Base-by-base conservation (phyloP, 768 basidiomycete genomes). In the Coprinopsis marcescibilis region DNA sequence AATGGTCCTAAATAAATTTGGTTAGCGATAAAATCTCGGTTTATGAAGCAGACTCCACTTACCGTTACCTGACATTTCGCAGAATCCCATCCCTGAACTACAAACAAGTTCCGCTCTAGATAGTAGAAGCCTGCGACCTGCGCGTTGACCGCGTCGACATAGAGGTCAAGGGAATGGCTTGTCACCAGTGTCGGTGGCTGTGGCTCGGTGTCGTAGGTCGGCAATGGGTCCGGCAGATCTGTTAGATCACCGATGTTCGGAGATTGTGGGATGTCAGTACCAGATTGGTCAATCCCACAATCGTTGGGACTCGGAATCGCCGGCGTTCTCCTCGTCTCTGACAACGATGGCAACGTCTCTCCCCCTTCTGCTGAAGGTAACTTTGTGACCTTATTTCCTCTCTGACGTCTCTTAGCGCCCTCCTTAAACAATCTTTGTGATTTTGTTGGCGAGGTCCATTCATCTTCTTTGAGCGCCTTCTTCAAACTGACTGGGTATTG, bases 61-160 rank as follows among this genome's bases (percentile, higher is more conserved):
- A 50, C 49, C 19, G 44, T 40, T 5, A 27, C n/a, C 37, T 32
- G 26, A 12, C 20, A 6, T 6, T 23, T 24, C 13, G 30, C n/a
- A 13, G n/a, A 7, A 35, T 50, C 49, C 49, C 49, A 50, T 3
- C 49, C 49, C 20, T 45, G 43, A 27, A 40, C 43, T 15, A 39
- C 44, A 34, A 44, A 50, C 2, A 50, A 12, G 19, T 45, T 32
- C 10, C 12, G 13, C 11, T 14, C 37, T 3, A 50, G 14, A 12
- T 27, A 37, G 29, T 45, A 45, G 33, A 50, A 44, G 8, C 43
- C 43, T 13, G 42, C 35, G 7, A 26, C 26, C 3, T 35, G 35
- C 10, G 34, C 4, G n/a, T 36, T 26, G 8, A 46, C 45, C 12
- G 45, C 45, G 13, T 46, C 45, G 7, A 36, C 26, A 29, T 46